Base-by-base conservation (phyloP, 805 yeast genomes). In the Geotrichum ghanense region DNA sequence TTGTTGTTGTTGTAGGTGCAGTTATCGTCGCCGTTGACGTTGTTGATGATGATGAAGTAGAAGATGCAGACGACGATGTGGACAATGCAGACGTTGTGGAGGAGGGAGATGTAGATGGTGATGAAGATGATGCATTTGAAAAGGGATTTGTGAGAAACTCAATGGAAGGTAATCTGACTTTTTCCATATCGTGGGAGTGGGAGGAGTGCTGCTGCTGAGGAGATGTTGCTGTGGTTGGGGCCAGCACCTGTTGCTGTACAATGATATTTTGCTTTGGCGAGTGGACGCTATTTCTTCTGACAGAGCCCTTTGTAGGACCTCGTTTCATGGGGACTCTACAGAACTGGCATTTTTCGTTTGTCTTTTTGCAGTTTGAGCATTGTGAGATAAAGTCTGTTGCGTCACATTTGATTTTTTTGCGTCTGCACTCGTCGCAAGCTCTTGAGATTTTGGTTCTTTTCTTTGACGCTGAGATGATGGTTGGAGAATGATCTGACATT, bases 21-120 rank as follows among this genome's bases (percentile, higher is more conserved):
- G n/a, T n/a, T n/a, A n/a, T n/a, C n/a, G n/a, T n/a, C n/a, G n/a
- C n/a, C n/a, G n/a, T n/a, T n/a, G n/a, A n/a, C n/a, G n/a, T n/a
- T n/a, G n/a, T n/a, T n/a, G n/a, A n/a, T n/a, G n/a, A n/a, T n/a
- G n/a, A n/a, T n/a, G n/a, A 12, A 12, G 27, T 24, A 24, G 7
- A 7, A 24, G 27, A 12, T 7, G 37, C 12, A 19, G 37, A n/a
- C 14, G 37, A 31, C 5, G 23, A 31, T 19, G 37, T 9, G 20
- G 37, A 17, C 20, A 31, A 41, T 19, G 37, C 21, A 17, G 21
- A 20, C 22, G 19, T 41, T 12, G 19, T 19, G 19, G 16, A 20
- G 17, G 16, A 12, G 16, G 45, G 35, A 12, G 97, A 88, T 48
- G 82, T 77, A 50, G 97, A 89, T 58, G 76, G 72, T 20, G 16